Evolutionary conservation across 2,329 filamentous ascomycete species (phyloP).

Genomic region (Aschersonia sp.): DNA sequence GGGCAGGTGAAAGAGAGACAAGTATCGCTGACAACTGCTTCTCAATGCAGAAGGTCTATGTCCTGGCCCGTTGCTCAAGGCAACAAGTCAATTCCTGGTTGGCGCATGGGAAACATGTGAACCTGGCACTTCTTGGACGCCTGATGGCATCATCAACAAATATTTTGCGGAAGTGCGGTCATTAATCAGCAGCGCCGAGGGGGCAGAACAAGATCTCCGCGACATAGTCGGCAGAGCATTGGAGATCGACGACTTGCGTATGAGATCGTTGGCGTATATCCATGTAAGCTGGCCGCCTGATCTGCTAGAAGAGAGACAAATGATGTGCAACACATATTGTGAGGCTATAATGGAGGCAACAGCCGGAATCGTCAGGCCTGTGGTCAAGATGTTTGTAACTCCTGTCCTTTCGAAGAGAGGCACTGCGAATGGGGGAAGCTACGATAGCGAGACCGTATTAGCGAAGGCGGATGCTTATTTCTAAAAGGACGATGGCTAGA

Average conservation of each 20-base stretch:
- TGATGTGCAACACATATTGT: background rate
- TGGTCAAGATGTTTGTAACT: conserved; percentile 1
- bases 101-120: no score
- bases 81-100: no score
- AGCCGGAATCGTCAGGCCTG: background rate
- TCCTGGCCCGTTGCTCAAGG: no score
- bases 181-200: no score
- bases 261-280: background rate
- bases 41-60: no score
- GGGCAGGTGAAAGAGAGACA: no score
- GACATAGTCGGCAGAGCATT: background rate
- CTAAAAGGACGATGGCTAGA: background rate
- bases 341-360: background rate
- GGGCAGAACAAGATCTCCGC: background rate
- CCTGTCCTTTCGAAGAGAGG: conserved; percentile 6
- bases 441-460: conserved; percentile 2
- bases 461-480: conserved; percentile 1
- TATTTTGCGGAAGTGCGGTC: no score
- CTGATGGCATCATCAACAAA: no score
- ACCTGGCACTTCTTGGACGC: no score
- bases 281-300: background rate
- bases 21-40: no score
- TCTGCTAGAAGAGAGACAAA: background rate
- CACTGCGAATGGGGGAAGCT: conserved; percentile 6
- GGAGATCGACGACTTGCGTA: conserved; percentile 1